Evolutionary conservation across 805 yeast genomes (phyloP).

Genomic region (Spathaspora gorwiae): DNA sequence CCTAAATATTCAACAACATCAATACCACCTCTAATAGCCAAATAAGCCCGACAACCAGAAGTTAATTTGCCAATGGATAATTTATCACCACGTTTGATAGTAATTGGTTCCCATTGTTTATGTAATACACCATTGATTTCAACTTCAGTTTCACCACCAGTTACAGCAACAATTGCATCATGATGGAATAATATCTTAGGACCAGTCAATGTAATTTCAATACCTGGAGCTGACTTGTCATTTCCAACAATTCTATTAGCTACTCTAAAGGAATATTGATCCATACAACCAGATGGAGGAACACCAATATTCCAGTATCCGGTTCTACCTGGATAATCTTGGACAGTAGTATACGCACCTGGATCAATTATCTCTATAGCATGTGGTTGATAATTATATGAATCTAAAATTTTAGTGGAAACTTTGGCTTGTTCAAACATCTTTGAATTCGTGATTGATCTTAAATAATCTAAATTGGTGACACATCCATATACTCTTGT

Average conservation of each 20-base stretch:
- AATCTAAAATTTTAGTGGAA: constrained; percentile 82
- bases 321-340: constrained; percentile 93
- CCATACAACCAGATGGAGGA: constrained; percentile 99
- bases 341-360: constrained; percentile 88
- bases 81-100: constrained; percentile 68
- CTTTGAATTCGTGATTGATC: constrained; percentile 75
- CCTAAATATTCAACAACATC: constrained; percentile 94
- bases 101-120: constrained; percentile 68
- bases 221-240: constrained; percentile 73
- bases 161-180: constrained; percentile 69
- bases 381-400: constrained; percentile 70
- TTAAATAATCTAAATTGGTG: constrained; percentile 84
- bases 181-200: constrained; percentile 84
- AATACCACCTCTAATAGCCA: constrained; percentile 88
- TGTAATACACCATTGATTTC: constrained; percentile 57
- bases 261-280: constrained; percentile 79
- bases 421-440: constrained; percentile 84
- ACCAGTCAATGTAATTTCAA: constrained; percentile 84
- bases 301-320: constrained; percentile 92
- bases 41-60: constrained; percentile 83
- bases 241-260: constrained; percentile 93
- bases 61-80: constrained; percentile 76
- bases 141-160: constrained; percentile 80
- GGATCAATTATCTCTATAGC: constrained; percentile 75
- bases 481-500: constrained; percentile 86